These are phyloP conservation scores for Crithidia sp. DNA, from an alignment of 208 protist genomes.

Conservation along the genomic window DNA sequence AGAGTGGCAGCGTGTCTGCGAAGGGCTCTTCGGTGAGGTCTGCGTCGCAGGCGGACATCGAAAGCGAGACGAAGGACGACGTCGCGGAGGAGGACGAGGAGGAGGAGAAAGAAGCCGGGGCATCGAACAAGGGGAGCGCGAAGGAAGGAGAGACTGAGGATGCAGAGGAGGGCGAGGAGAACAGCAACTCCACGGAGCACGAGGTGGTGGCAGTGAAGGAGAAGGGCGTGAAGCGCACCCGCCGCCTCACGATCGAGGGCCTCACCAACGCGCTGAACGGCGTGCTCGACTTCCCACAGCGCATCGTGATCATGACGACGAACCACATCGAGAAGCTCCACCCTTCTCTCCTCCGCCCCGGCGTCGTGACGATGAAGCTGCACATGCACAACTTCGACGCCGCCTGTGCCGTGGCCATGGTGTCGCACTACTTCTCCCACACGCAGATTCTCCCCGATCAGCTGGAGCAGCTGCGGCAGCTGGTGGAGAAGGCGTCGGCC, in stretches of 20 bases:
- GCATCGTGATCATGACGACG: conserved; percentile 95
- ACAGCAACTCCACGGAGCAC: conserved; percentile 12
- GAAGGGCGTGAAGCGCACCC: conserved; percentile 5
- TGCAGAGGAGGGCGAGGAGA: neutral
- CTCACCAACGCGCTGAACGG: conserved; percentile 95
- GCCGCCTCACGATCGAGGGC: conserved; percentile 68
- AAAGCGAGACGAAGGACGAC: conserved; percentile 6
- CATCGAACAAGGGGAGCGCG: neutral
- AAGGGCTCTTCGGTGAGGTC: neutral
- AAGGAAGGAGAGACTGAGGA: no score
- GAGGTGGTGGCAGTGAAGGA: conserved; percentile 32
- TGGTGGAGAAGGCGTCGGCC: conserved; percentile 17
- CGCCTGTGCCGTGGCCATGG: conserved; percentile 76
- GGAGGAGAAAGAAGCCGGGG: conserved; percentile 2
- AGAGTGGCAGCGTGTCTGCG: no score
- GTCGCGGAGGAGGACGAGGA: neutral
- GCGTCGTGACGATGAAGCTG: conserved; percentile 91
- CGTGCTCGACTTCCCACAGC: conserved; percentile 86
- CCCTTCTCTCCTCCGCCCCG: conserved; percentile 82
- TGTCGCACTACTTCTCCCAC: conserved; percentile 76
- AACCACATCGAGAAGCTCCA: conserved; percentile 93
- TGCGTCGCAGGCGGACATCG: conserved; percentile 4
- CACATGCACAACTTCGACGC: conserved; percentile 84
- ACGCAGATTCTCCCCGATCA: conserved; percentile 12
- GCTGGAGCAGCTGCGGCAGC: conserved; percentile 30